These are phyloP conservation scores for Bifiguratus adelaidae DNA, from an alignment of 192 early-diverging fungal genomes.

Conservation along the genomic window DNA sequence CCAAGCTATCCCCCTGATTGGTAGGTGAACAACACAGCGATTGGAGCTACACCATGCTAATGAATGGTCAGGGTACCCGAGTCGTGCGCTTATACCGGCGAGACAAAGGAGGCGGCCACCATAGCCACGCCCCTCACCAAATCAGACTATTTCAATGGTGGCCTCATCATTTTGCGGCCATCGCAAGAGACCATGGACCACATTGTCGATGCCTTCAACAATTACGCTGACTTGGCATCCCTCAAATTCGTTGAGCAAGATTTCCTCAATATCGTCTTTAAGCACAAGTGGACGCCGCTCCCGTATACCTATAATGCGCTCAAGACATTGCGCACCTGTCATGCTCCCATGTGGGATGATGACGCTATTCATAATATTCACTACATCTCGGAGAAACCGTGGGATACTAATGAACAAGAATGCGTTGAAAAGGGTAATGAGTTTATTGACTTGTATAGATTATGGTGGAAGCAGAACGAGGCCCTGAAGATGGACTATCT, in stretches of 20 bases:
- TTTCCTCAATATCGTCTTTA: conserved; percentile 31
- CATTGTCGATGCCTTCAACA: conserved; percentile 11
- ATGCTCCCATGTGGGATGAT: conserved; percentile 24
- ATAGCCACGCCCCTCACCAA: neutral
- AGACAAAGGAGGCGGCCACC: conserved; percentile 5
- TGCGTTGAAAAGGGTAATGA: neutral
- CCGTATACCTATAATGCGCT: conserved; percentile 40
- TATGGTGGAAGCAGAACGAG: conserved; percentile 20
- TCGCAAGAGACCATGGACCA: conserved; percentile 6
- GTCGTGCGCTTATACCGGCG: conserved; percentile 23
- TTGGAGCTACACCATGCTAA: conserved; percentile 1
- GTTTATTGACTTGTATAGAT: conserved; percentile 6
- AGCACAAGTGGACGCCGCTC: conserved; percentile 22
- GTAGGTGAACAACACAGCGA: conserved; percentile 5
- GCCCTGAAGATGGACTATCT: too few relatives aligned
- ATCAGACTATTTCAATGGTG: conserved; percentile 34
- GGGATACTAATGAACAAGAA: conserved; percentile 14
- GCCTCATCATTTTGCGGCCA: conserved; percentile 30
- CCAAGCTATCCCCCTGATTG: conserved; percentile 24
- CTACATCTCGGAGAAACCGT: conserved; percentile 32
- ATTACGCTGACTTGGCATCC: conserved; percentile 3
- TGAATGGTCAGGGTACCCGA: conserved; percentile 16
- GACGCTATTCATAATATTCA: conserved; percentile 22
- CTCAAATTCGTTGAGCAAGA: conserved; percentile 38
- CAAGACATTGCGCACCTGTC: conserved; percentile 23